Evolutionary conservation across 176 grass and related monocot genomes (phyloP), one percentile per base, ranked within the genome.

Genomic region (Rhynchospora pubera): DNA sequence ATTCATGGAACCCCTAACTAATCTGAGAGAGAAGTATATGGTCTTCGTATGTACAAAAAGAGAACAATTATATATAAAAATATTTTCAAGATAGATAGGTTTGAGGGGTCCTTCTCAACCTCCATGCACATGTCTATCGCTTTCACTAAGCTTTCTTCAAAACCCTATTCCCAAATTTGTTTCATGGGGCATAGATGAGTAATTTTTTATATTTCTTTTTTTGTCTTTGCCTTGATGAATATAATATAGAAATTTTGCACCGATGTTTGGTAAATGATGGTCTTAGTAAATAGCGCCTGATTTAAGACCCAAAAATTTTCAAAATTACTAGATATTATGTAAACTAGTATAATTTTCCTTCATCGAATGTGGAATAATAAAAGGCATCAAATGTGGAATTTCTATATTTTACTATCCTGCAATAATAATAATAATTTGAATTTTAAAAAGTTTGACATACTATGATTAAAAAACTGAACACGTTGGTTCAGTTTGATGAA

Each of bases 101-200:
- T 51, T 75, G 71, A 75, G 46, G 70, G 52, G 42, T 70, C 71
- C 48, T 62, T 73, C 53, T 57, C 23, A 86, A 88, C 83, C 59
- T 71, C 62, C 81, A 45, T 82, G 61, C 85, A 93, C 91, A 90
- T 93, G 88, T 79, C 68, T 59, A 67, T 90, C 88, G 32, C 77
- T 82, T 51, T 90, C 83, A 62, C 14, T 16, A 28, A 57, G 47
- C 53, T 76, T 84, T 64, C 6, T 78, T 77, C 6, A 58, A 84
- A 55, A 57, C 55, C 56, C 42, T 55, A 19, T 56, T 65, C 3
- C 32, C 6, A 50, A 26, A n/a, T 80, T 81, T 21, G 50, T 86
- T 80, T 34, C 44, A 50, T 47, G 51, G 64, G 50, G 51, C 13
- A 59, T 45, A 65, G 46, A 34, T 28, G 14, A 2, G 15, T 56